Evolutionary conservation across 2,329 filamentous ascomycete species (phyloP).

Genomic region (Didymellaceae sp.): DNA sequence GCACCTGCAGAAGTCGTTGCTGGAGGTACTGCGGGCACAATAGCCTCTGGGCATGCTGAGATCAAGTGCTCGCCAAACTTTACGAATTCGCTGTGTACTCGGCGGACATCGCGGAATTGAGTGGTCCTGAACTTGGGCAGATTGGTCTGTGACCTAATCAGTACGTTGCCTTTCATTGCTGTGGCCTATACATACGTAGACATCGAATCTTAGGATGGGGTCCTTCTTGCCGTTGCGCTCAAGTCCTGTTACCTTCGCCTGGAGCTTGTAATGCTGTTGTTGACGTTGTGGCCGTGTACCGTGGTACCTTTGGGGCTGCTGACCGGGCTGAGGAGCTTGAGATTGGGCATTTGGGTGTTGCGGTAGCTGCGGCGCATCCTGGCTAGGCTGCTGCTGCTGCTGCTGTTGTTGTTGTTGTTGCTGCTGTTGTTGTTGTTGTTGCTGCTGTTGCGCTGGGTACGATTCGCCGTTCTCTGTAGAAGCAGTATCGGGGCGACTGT

Average conservation of each 20-base stretch:
- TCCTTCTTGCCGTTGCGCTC: constrained; percentile 96
- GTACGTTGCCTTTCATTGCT: background rate
- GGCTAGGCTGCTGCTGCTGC: constrained; percentile 46
- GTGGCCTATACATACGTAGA: constrained; percentile 73
- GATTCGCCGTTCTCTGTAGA: constrained; percentile 46
- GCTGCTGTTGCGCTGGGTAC: constrained; percentile 35
- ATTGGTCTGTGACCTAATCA: constrained; percentile 73
- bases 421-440: constrained; percentile 37
- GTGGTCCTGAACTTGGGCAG: constrained; percentile 98
- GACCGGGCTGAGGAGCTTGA: constrained; percentile 49
- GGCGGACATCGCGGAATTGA: constrained; percentile 95
- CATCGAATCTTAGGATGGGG: constrained; percentile 91
- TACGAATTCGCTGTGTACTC: constrained; percentile 92
- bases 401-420: constrained; percentile 35
- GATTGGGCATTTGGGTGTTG: constrained; percentile 46
- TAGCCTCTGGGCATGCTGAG: constrained; percentile 94
- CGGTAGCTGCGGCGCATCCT: constrained; percentile 33
- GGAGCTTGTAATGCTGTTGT: constrained; percentile 79
- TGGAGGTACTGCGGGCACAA: constrained; percentile 94
- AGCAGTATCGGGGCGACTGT: constrained; percentile 32
- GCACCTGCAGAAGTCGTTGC: constrained; percentile 92
- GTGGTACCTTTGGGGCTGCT: constrained; percentile 56
- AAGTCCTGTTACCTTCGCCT: constrained; percentile 92
- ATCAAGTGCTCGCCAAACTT: constrained; percentile 97
- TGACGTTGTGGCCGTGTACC: constrained; percentile 51